Percentiles rank a stretch among this genome's conserved stretches.
Conservation (phyloP, 2,329 filamentous ascomycete species). For the Hortaea sp. region DNA sequence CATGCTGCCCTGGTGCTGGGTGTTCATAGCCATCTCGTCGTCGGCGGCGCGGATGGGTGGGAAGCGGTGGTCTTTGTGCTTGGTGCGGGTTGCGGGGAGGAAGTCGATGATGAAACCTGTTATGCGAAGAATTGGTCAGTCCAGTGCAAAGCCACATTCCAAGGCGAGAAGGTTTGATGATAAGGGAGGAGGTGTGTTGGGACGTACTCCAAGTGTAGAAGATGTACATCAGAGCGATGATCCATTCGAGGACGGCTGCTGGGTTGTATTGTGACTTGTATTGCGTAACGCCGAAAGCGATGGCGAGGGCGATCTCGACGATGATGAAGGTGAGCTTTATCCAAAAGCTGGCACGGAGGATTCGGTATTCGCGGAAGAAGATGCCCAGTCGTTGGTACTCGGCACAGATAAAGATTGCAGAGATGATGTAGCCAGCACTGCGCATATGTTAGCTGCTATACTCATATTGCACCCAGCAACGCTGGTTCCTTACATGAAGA, state of each 20-base stretch:
- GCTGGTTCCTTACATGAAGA: conserved; percentile 57
- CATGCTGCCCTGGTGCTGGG: conserved; percentile 17
- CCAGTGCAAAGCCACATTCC: too few species aligned
- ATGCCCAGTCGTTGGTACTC: conserved; percentile 82
- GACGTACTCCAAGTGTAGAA: conserved; percentile 61
- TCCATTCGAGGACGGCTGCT: conserved; percentile 71
- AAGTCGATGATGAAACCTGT: conserved; percentile 73
- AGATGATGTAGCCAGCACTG: conserved; percentile 65
- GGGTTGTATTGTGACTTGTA: conserved; percentile 41
- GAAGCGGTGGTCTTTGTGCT: conserved; percentile 30
- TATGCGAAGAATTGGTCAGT: too few species aligned
- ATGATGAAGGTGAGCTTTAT: conserved; percentile 79
- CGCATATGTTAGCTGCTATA: conserved; percentile 1
- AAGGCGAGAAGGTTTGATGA: conserved; percentile 30
- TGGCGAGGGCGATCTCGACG: conserved; percentile 61
- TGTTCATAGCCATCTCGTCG: conserved; percentile 20
- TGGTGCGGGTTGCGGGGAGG: conserved; percentile 61
- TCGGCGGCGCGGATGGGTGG: conserved; percentile 28
- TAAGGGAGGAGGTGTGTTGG: too few species aligned
- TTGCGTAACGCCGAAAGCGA: conserved; percentile 54
- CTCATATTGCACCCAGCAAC: not conserved
- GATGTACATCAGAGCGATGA: conserved; percentile 73
- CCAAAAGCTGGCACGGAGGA: conserved; percentile 73
- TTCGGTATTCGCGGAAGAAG: conserved; percentile 62
- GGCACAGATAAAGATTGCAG: conserved; percentile 78